Conservation (phyloP, 495 filamentous ascomycete genomes). For the Trichoderma orchidacearum region DNA sequence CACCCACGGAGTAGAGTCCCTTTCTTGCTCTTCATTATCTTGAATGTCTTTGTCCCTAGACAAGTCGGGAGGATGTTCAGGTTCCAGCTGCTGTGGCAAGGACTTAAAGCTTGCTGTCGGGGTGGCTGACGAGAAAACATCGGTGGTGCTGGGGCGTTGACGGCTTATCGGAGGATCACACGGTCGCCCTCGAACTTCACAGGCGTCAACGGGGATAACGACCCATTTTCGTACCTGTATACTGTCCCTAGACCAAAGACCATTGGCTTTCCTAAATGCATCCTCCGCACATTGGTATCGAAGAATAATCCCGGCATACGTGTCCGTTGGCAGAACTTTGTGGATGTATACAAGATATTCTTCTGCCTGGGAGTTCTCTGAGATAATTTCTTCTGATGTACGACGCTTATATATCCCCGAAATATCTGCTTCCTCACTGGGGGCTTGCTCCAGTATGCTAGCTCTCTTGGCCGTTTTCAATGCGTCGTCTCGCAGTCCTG, state of each 20-base stretch:
- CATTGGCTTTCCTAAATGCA: slow-evolving; percentile 73
- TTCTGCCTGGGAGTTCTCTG: slow-evolving; percentile 13
- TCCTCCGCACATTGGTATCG: slow-evolving; percentile 73
- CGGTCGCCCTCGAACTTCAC: slow-evolving; percentile 64
- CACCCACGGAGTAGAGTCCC: slow-evolving; percentile 51
- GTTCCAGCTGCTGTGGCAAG: slow-evolving; percentile 8
- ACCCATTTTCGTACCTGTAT: slow-evolving; percentile 73
- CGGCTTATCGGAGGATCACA: slow-evolving; percentile 24
- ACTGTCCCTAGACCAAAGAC: slow-evolving; percentile 85
- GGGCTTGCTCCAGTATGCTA: slow-evolving; percentile 36
- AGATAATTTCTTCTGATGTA: slow-evolving; percentile 34
- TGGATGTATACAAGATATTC: slow-evolving; percentile 83
- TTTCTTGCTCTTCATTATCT: slow-evolving; percentile 5
- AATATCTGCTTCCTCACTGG: slow-evolving; percentile 32
- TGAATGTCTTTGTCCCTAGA: slow-evolving; percentile 16
- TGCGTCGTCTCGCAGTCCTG: slow-evolving; percentile 29
- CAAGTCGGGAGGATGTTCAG: slow-evolving; percentile 17
- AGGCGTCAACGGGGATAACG: slow-evolving; percentile 80
- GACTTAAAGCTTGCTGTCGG: too few species aligned
- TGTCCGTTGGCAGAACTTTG: slow-evolving; percentile 68
- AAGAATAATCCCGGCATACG: slow-evolving; percentile 78
- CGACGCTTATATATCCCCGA: slow-evolving; percentile 37
- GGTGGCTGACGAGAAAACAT: background rate
- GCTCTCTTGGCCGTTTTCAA: slow-evolving; percentile 32
- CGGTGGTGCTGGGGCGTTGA: background rate